Evolutionary conservation across 495 filamentous ascomycete species (phyloP).

Genomic region (Xylaria curta): DNA sequence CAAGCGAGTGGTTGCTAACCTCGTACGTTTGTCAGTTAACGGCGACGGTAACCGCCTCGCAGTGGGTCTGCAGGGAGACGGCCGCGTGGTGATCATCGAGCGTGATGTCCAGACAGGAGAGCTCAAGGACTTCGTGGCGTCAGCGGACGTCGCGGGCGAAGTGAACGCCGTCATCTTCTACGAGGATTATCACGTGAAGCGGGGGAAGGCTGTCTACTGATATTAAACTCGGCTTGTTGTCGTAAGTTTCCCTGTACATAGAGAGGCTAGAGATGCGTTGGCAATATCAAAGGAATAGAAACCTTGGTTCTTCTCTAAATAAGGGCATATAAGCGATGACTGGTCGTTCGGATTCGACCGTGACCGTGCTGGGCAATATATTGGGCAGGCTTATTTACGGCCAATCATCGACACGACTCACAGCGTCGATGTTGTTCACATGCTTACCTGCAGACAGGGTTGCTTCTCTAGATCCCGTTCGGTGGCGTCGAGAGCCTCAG

Average conservation of each 20-base stretch:
- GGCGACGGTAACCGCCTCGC: conserved; percentile 65
- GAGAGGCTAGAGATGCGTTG: background rate
- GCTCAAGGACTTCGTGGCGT: conserved; percentile 58
- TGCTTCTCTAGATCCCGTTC: background rate
- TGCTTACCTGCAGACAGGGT: conserved; percentile 9
- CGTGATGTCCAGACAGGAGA: conserved; percentile 62
- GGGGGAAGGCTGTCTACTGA: background rate
- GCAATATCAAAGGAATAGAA: conserved; percentile 16
- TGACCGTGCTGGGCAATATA: background rate
- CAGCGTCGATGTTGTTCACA: conserved; percentile 10
- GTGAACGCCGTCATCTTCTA: conserved; percentile 68
- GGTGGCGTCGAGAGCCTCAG: conserved; percentile 23
- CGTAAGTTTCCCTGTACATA: conserved; percentile 20
- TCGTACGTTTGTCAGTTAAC: conserved; percentile 51
- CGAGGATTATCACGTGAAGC: conserved; percentile 49
- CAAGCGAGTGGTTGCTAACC: conserved; percentile 13
- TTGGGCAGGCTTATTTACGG: background rate
- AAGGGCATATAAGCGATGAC: conserved; percentile 22
- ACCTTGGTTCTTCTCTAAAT: conserved; percentile 15
- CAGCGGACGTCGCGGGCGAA: conserved; percentile 55
- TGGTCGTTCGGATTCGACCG: background rate
- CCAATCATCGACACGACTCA: background rate
- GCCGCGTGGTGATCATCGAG: conserved; percentile 65
- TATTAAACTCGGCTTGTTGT: conserved; percentile 11
- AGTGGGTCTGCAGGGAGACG: conserved; percentile 65